phyloP scores from a whole-genome alignment of 2,329 filamentous ascomycete species.

The Pyrenochaeta sp. region DNA sequence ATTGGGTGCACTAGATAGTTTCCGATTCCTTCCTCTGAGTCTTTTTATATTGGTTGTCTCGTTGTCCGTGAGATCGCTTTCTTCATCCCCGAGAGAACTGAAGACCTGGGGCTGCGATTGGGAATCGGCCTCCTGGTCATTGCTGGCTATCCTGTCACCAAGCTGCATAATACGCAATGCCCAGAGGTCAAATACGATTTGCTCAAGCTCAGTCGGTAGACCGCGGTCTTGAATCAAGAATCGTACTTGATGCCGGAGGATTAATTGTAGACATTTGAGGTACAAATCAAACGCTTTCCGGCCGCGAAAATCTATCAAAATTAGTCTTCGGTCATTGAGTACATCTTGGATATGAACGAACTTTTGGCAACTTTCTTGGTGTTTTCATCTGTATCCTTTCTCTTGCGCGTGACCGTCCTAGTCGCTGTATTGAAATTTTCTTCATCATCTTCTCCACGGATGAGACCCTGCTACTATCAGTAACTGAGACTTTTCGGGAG shows the following conservation, averaged over 20 bases:
- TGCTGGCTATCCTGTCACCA: conserved; percentile 50
- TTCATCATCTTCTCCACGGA: conserved; percentile 61
- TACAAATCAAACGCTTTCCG: conserved; percentile 77
- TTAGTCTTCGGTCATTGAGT: conserved; percentile 34
- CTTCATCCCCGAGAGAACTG: conserved; percentile 62
- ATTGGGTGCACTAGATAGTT: conserved; percentile 65
- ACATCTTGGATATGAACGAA: conserved; percentile 2
- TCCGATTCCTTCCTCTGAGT: conserved; percentile 47
- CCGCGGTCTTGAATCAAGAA: conserved; percentile 74
- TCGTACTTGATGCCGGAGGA: conserved; percentile 80
- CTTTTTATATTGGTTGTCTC: conserved; percentile 29
- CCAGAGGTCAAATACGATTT: conserved; percentile 85
- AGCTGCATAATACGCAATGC: conserved; percentile 72
- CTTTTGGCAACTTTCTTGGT: conserved; percentile 49
- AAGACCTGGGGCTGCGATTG: conserved; percentile 62
- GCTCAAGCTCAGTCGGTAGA: conserved; percentile 77
- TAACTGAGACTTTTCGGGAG: neutral
- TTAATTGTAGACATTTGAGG: conserved; percentile 82
- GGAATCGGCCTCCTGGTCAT: conserved; percentile 42
- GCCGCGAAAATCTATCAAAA: conserved; percentile 70
- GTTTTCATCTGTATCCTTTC: conserved; percentile 59
- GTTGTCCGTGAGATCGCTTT: conserved; percentile 51
- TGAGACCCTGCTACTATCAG: conserved; percentile 29
- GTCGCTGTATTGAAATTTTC: conserved; percentile 69
- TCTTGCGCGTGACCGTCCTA: conserved; percentile 63